These are phyloP conservation scores for Xylaria sp. DNA, from an alignment of 2,329 filamentous ascomycete genomes.

Conservation along the genomic window DNA sequence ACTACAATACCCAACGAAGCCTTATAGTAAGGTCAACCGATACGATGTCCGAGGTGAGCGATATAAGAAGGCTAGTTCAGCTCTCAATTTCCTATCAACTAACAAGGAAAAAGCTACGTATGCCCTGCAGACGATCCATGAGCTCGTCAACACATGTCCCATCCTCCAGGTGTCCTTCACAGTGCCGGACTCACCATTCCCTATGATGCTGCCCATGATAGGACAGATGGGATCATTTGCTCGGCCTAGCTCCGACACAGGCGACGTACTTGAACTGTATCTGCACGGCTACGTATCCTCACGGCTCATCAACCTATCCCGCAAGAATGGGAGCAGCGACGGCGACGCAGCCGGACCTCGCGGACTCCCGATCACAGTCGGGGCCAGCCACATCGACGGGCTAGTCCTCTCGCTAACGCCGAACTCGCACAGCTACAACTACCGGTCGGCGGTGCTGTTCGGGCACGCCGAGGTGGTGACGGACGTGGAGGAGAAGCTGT, in stretches of 20 bases:
- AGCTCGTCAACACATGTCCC: conserved; percentile 77
- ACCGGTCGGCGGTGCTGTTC: conserved; percentile 82
- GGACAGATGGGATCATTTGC: conserved; percentile 81
- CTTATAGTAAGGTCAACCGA: conserved; percentile 74
- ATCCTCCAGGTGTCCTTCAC: conserved; percentile 86
- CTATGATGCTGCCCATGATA: conserved; percentile 85
- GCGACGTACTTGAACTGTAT: conserved; percentile 79
- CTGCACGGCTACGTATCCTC: conserved; percentile 87
- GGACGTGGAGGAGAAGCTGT: conserved; percentile 76
- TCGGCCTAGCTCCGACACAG: conserved; percentile 66
- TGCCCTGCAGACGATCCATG: conserved; percentile 77
- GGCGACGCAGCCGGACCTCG: conserved; percentile 43
- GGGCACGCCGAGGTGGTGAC: conserved; percentile 77
- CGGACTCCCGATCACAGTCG: conserved; percentile 77
- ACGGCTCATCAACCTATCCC: conserved; percentile 76
- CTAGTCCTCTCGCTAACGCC: conserved; percentile 83
- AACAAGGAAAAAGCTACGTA: conserved; percentile 68
- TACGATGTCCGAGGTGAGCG: conserved; percentile 70
- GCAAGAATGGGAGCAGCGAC: conserved; percentile 40
- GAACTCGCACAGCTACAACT: conserved; percentile 87
- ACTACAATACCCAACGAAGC: conserved; percentile 71
- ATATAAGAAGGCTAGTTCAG: not conserved
- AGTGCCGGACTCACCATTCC: conserved; percentile 72
- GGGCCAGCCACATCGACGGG: conserved; percentile 81
- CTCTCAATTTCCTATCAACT: conserved; percentile 19